phyloP scores from a whole-genome alignment of 2,329 filamentous ascomycete species.

The Diplocarpon mali region DNA sequence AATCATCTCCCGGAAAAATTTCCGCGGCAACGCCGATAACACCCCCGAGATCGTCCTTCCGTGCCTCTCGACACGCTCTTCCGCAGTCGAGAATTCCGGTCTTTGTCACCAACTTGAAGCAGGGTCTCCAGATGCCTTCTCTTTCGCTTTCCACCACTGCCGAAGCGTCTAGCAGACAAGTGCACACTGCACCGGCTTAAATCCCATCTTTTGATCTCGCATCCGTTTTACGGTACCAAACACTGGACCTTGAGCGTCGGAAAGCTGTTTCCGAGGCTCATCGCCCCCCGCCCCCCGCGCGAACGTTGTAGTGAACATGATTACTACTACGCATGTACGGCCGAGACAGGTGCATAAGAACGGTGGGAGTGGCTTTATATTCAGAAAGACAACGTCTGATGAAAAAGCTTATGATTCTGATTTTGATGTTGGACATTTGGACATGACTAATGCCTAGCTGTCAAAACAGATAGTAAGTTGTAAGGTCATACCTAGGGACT shows the following conservation, averaged over 20 bases:
- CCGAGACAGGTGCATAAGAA: too few species aligned
- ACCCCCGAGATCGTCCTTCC: too few species aligned
- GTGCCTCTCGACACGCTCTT: neutral
- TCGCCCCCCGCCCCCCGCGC: conserved; percentile 9
- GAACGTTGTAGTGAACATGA: conserved; percentile 13
- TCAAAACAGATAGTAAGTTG: too few species aligned
- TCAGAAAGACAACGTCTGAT: too few species aligned
- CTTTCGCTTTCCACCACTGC: conserved; percentile 8
- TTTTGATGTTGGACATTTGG: too few species aligned
- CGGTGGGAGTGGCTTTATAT: too few species aligned
- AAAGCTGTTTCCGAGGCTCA: conserved; percentile 6
- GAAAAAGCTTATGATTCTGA: too few species aligned
- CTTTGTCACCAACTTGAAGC: neutral
- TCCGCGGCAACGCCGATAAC: too few species aligned
- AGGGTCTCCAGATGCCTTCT: neutral
- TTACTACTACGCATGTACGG: neutral
- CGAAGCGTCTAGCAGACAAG: conserved; percentile 13
- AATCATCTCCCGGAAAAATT: too few species aligned
- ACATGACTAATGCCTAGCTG: too few species aligned
- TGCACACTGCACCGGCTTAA: conserved; percentile 8
- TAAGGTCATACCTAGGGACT: too few species aligned
- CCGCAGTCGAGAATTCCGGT: neutral
- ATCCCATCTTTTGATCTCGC: conserved; percentile 13
- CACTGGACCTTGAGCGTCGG: conserved; percentile 9
- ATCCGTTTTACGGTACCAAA: conserved; percentile 13